phyloP scores from a whole-genome alignment of 164 flowering plant genomes.

The Stephania cephalantha region DNA sequence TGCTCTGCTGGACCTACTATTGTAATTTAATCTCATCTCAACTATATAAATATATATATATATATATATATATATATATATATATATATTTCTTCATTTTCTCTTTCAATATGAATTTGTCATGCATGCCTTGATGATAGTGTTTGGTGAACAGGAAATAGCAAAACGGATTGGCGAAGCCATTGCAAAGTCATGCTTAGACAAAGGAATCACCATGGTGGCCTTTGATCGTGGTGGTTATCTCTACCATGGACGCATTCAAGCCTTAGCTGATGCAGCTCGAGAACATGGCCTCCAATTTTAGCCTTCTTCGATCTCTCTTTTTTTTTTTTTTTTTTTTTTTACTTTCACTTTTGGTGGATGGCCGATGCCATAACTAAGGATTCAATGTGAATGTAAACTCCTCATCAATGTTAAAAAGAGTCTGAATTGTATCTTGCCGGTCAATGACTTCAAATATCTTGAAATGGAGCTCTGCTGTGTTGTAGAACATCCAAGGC shows the following conservation, averaged over 20 bases:
- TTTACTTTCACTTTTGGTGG: neutral
- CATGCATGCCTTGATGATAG: neutral
- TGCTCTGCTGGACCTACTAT: slow-evolving; percentile 70
- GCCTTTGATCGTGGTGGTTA: slow-evolving; percentile 96
- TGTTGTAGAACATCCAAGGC: too few species aligned
- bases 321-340: neutral
- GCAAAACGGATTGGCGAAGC: slow-evolving; percentile 83
- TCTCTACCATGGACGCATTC: slow-evolving; percentile 87
- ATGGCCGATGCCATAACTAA: neutral
- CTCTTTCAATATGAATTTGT: neutral
- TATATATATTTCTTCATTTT: neutral
- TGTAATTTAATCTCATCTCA: slow-evolving; percentile 29
- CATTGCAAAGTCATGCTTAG: slow-evolving; percentile 84
- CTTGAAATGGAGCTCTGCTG: neutral
- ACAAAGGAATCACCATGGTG: slow-evolving; percentile 83
- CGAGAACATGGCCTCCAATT: slow-evolving; percentile 88
- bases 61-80: too few species aligned
- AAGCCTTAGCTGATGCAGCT: slow-evolving; percentile 91
- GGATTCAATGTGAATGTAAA: neutral
- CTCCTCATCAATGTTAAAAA: neutral
- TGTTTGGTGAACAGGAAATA: slow-evolving; percentile 53
- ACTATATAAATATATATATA: too few species aligned
- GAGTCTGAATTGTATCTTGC: neutral
- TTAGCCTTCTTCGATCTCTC: slow-evolving; percentile 14
- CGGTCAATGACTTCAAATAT: neutral